These are phyloP conservation scores for Lepidium didymum DNA, from an alignment of 345 rosid genomes.

Conservation along the genomic window DNA sequence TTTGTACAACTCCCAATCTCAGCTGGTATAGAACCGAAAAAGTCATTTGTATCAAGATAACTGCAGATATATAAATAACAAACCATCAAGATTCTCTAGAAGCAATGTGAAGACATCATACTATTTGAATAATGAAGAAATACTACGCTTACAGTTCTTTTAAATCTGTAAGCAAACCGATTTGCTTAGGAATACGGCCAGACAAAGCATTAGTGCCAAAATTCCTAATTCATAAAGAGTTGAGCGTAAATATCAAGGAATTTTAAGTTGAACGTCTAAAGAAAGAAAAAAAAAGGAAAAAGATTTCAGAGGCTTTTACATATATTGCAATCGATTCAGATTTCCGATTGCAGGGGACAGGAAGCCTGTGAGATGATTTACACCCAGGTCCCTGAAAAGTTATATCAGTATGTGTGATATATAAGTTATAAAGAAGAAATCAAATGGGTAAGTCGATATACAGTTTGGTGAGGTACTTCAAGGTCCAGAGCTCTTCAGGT, in stretches of 20 bases:
- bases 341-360: slow-evolving; percentile 27
- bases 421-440: too few species aligned
- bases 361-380: slow-evolving; percentile 25
- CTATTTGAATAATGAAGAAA: not conserved
- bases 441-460: too few species aligned
- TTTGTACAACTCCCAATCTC: too few species aligned
- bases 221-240: slow-evolving; percentile 23
- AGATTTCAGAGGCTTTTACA: slow-evolving; percentile 30
- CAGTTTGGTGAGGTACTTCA: too few species aligned
- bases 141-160: slow-evolving; percentile 35
- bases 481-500: too few species aligned
- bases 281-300: not conserved
- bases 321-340: slow-evolving; percentile 36
- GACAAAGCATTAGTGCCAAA: slow-evolving; percentile 46
- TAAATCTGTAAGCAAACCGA: slow-evolving; percentile 54
- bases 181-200: slow-evolving; percentile 61
- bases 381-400: too few species aligned
- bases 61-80: too few species aligned
- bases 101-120: not conserved
- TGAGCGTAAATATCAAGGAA: not conserved
- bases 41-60: too few species aligned
- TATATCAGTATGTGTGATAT: too few species aligned
- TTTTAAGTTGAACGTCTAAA: not conserved
- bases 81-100: too few species aligned
- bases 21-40: too few species aligned